Conservation (phyloP, 345 rosid species). For the Geranium rotundifolium region DNA sequence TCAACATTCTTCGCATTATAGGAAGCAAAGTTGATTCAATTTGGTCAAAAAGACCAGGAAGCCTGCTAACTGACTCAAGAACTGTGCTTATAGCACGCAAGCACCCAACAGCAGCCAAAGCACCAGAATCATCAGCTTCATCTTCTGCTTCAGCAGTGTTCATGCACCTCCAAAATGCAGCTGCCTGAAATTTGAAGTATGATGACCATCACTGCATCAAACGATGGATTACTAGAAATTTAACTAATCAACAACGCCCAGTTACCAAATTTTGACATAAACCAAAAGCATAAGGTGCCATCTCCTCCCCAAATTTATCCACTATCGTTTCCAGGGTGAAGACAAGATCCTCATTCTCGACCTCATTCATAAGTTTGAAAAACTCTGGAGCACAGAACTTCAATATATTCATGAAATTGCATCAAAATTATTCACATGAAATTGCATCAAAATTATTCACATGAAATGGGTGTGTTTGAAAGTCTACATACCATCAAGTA, state of each 20-base stretch:
- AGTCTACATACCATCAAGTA: conserved; percentile 67
- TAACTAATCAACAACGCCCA: background rate
- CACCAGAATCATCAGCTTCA: conserved; percentile 81
- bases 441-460: no score
- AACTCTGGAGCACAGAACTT: conserved; percentile 49
- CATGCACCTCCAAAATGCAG: conserved; percentile 95
- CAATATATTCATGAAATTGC: conserved; percentile 3
- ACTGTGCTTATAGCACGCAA: conserved; percentile 94
- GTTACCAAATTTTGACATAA: conserved; percentile 90
- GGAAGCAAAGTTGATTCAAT: conserved; percentile 86
- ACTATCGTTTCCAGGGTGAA: conserved; percentile 87
- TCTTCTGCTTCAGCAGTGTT: conserved; percentile 81
- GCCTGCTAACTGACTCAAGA: conserved; percentile 88
- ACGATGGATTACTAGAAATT: background rate
- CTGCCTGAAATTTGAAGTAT: conserved; percentile 38
- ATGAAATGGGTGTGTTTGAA: no score
- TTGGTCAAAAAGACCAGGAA: conserved; percentile 79
- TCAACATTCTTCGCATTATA: conserved; percentile 86
- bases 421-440: conserved; percentile 1
- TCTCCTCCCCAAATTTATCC: conserved; percentile 94
- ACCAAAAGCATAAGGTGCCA: conserved; percentile 92
- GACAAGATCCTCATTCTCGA: conserved; percentile 93
- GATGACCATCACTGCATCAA: conserved; percentile 1
- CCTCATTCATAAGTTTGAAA: conserved; percentile 96
- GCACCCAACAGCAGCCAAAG: conserved; percentile 93